phyloP scores from a whole-genome alignment of 805 yeast species.

The Cephaloascus albidus region DNA sequence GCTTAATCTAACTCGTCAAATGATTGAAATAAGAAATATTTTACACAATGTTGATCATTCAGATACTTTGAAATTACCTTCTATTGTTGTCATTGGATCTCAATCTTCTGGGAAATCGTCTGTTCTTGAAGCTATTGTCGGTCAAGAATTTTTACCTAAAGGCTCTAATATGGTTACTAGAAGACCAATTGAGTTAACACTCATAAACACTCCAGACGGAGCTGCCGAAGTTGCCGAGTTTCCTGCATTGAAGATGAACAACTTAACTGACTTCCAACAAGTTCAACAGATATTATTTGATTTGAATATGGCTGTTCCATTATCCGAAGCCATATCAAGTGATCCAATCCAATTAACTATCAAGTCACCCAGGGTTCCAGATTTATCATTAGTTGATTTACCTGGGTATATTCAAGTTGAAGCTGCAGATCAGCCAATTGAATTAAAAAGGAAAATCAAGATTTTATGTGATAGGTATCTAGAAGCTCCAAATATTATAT shows the following conservation, averaged over 20 bases:
- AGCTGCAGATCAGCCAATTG: conserved; percentile 91
- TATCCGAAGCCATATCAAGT: conserved; percentile 73
- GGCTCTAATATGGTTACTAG: conserved; percentile 98
- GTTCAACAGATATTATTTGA: conserved; percentile 85
- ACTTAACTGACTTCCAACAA: conserved; percentile 77
- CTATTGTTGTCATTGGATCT: conserved; percentile 95
- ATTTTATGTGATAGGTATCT: conserved; percentile 77
- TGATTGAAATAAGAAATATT: conserved; percentile 90
- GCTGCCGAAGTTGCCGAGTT: conserved; percentile 89
- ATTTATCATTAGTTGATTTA: conserved; percentile 84
- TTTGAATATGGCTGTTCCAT: conserved; percentile 87
- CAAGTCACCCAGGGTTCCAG: conserved; percentile 85
- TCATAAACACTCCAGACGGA: conserved; percentile 73
- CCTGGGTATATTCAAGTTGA: conserved; percentile 98
- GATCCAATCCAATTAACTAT: conserved; percentile 93
- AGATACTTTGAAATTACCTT: conserved; percentile 75
- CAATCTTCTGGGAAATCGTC: conserved; percentile 97
- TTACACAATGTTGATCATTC: conserved; percentile 66
- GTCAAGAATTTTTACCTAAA: conserved; percentile 95
- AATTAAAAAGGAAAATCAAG: conserved; percentile 70
- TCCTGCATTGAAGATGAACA: conserved; percentile 78
- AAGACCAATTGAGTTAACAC: conserved; percentile 91
- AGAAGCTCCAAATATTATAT: conserved; percentile 84
- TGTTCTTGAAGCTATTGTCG: conserved; percentile 91
- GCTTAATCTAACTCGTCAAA: conserved; percentile 83